These are phyloP conservation scores for Oryza glumipatula DNA, from an alignment of 176 grass and related monocot genomes.

Conservation along the genomic window DNA sequence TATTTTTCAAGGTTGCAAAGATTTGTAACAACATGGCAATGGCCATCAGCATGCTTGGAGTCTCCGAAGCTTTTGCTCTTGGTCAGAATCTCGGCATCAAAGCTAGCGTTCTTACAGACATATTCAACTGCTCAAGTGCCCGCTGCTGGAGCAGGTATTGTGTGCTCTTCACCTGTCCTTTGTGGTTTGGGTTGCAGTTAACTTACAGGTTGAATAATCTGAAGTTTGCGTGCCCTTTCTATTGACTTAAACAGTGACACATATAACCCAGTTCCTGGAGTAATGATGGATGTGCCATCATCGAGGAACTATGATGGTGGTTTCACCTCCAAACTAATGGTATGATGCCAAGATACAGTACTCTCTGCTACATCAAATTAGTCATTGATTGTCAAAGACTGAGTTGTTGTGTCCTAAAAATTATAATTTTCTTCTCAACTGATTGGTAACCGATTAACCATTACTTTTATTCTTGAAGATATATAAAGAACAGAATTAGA, in stretches of 20 bases:
- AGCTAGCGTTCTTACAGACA: conserved; percentile 74
- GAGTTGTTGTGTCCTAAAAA: background rate
- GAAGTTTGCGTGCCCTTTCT: conserved; percentile 10
- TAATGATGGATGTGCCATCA: conserved; percentile 77
- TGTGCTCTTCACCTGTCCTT: conserved; percentile 26
- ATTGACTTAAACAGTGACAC: conserved; percentile 58
- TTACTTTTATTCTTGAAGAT: conserved; percentile 2
- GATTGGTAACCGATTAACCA: background rate
- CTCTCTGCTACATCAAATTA: background rate
- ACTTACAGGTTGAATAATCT: conserved; percentile 13
- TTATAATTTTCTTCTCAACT: background rate
- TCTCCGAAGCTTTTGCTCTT: conserved; percentile 91
- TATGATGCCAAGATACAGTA: conserved; percentile 21
- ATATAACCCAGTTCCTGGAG: conserved; percentile 97
- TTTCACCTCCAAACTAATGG: conserved; percentile 92
- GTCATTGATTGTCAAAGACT: background rate
- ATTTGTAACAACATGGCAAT: conserved; percentile 98
- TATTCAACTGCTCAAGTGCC: conserved; percentile 97
- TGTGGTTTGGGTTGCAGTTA: background rate
- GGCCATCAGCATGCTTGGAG: conserved; percentile 93
- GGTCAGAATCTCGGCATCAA: conserved; percentile 89
- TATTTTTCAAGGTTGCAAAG: conserved; percentile 77
- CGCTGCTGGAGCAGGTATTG: conserved; percentile 92
- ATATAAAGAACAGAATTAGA: background rate
- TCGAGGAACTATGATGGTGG: conserved; percentile 86